These are phyloP conservation scores for Mangifera indica DNA, from an alignment of 345 rosid species.

Conservation along the genomic window DNA sequence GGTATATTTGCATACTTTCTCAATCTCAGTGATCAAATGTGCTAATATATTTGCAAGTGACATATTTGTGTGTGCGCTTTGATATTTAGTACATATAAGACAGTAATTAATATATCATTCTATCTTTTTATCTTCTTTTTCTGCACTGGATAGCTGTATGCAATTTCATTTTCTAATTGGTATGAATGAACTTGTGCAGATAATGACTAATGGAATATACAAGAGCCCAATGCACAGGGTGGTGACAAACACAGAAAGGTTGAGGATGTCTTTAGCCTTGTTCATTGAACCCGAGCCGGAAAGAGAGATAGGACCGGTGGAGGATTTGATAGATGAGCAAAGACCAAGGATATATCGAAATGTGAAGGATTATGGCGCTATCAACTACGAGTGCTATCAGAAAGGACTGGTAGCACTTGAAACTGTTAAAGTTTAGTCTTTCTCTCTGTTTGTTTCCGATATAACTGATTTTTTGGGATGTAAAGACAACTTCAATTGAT, in stretches of 20 bases:
- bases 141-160: not conserved
- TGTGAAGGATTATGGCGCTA: slow-evolving; percentile 41
- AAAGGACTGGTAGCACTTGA: slow-evolving; percentile 43
- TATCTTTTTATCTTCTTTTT: not conserved
- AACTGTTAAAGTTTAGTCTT: slow-evolving; percentile 24
- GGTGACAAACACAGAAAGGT: slow-evolving; percentile 39
- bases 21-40: slow-evolving; percentile 46
- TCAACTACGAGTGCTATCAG: slow-evolving; percentile 45
- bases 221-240: slow-evolving; percentile 51
- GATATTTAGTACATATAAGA: not conserved
- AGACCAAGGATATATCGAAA: slow-evolving; percentile 41
- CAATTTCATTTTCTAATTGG: not conserved
- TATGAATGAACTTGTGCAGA: slow-evolving; percentile 31
- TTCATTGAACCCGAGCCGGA: slow-evolving; percentile 44
- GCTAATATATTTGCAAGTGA: slow-evolving; percentile 14
- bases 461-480: not conserved
- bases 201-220: slow-evolving; percentile 59
- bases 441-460: not conserved
- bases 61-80: not conserved
- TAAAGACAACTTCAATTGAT: not conserved
- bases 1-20: slow-evolving; percentile 24
- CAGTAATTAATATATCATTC: no score
- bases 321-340: slow-evolving; percentile 28
- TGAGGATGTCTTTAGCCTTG: slow-evolving; percentile 45
- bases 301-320: slow-evolving; percentile 34